These are phyloP conservation scores for Thalassiosira pacifica DNA, from an alignment of 352 stramenopile genomes.

Conservation along the genomic window DNA sequence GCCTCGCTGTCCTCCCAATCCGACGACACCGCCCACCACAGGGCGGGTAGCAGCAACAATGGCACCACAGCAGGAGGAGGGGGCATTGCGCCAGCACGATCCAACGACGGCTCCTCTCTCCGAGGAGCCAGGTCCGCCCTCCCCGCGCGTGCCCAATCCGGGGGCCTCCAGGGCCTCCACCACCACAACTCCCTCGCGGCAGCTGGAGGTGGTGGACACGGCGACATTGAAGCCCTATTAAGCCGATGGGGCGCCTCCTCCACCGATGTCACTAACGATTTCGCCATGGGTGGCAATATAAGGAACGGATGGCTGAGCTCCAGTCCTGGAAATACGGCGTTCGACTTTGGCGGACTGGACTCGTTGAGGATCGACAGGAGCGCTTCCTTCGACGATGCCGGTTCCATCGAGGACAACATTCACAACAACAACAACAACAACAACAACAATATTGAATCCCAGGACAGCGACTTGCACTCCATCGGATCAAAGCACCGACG, in stretches of 20 bases:
- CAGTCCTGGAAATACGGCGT: neutral
- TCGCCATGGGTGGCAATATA: neutral
- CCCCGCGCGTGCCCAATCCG: neutral
- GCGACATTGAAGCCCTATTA: slow-evolving; percentile 42
- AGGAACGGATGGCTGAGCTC: neutral
- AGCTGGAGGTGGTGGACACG: too few relatives aligned
- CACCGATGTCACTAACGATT: slow-evolving; percentile 20
- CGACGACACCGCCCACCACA: too few relatives aligned
- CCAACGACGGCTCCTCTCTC: neutral
- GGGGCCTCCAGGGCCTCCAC: neutral
- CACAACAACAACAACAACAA: too few relatives aligned
- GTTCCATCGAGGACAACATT: too few relatives aligned
- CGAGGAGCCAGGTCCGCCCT: neutral
- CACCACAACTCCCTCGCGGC: slow-evolving; percentile 12
- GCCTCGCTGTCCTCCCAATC: too few relatives aligned
- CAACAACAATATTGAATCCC: too few relatives aligned
- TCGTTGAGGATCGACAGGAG: slow-evolving; percentile 16
- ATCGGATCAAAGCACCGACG: slow-evolving; percentile 27
- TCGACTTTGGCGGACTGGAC: slow-evolving; percentile 1
- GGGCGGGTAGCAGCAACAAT: neutral
- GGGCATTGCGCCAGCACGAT: neutral
- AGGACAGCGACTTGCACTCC: too few relatives aligned
- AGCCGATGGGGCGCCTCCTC: slow-evolving; percentile 39
- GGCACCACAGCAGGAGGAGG: too few relatives aligned
- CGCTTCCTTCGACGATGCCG: slow-evolving; percentile 27